Percentiles rank a stretch among this genome's conserved stretches.
These are phyloP conservation scores for Beta lomatogona DNA, from an alignment of 179 eudicot genomes.

Conservation along the genomic window DNA sequence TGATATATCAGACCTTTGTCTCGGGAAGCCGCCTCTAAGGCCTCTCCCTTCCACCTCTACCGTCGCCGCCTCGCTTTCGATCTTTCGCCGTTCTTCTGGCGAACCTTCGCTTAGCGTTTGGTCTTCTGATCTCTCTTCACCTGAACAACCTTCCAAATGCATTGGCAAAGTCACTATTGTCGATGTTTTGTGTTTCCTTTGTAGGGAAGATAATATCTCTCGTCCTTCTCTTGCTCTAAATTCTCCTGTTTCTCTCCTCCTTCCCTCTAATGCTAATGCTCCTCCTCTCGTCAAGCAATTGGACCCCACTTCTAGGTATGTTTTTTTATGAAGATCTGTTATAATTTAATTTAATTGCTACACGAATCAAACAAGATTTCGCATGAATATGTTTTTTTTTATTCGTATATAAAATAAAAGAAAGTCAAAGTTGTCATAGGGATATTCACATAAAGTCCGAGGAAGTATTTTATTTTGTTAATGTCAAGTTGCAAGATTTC, in stretches of 20 bases:
- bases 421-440: no score
- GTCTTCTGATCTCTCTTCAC: constrained; percentile 16
- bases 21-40: constrained; percentile 77
- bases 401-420: no score
- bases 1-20: constrained; percentile 70
- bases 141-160: constrained; percentile 38
- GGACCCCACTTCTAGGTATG: constrained; percentile 64
- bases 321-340: no score
- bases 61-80: constrained; percentile 56
- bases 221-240: constrained; percentile 49
- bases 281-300: constrained; percentile 49
- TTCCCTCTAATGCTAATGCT: constrained; percentile 29
- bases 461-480: no score
- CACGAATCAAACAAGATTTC: no score
- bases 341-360: no score
- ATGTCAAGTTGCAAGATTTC: no score
- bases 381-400: no score
- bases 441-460: no score
- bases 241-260: constrained; percentile 46
- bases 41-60: constrained; percentile 50
- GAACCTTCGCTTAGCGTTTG: constrained; percentile 60
- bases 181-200: constrained; percentile 62
- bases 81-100: constrained; percentile 54
- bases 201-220: constrained; percentile 44
- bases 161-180: constrained; percentile 61